Evolutionary conservation across 2,329 filamentous ascomycete genomes (phyloP).

Genomic region (Fusarium redolens): DNA sequence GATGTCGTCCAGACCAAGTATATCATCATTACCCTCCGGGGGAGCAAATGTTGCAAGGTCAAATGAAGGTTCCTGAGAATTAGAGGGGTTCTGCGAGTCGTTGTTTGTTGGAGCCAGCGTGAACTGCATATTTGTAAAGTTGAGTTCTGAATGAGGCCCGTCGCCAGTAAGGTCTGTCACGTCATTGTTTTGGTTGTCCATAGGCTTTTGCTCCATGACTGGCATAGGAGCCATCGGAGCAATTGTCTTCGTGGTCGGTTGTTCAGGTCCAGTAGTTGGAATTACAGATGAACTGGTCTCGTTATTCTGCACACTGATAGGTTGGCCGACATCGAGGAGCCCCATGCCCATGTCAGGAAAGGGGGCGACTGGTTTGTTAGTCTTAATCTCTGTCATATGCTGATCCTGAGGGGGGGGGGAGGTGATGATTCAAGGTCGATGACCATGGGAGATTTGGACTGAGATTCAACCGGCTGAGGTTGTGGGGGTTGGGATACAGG

Average conservation of each 20-base stretch:
- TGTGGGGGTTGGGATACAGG: slow-evolving; percentile 39
- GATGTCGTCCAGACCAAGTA: slow-evolving; percentile 48
- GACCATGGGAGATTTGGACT: slow-evolving; percentile 51
- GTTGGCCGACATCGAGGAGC: slow-evolving; percentile 47
- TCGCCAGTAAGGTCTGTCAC: slow-evolving; percentile 34
- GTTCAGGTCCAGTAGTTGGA: slow-evolving; percentile 19
- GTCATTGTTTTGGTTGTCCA: slow-evolving; percentile 35
- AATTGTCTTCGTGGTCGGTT: slow-evolving; percentile 44
- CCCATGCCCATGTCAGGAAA: slow-evolving; percentile 68
- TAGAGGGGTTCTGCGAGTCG: slow-evolving; percentile 40
- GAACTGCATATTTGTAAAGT: slow-evolving; percentile 69
- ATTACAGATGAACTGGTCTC: slow-evolving; percentile 29
- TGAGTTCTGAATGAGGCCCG: slow-evolving; percentile 52
- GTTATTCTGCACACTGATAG: slow-evolving; percentile 37
- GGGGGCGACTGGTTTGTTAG: slow-evolving; percentile 60
- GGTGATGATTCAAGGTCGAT: slow-evolving; percentile 53
- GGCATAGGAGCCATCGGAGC: slow-evolving; percentile 45
- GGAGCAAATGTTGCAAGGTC: slow-evolving; percentile 59
- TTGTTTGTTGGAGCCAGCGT: slow-evolving; percentile 59
- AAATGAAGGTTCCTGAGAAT: slow-evolving; percentile 54
- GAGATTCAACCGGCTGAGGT: slow-evolving; percentile 49
- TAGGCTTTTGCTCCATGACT: slow-evolving; percentile 41
- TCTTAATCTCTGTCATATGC: slow-evolving; percentile 50
- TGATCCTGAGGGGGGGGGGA: slow-evolving; percentile 46
- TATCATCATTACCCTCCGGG: slow-evolving; percentile 46